Conservation (phyloP, 331 rosid species). For the Cucumis variabilis region DNA sequence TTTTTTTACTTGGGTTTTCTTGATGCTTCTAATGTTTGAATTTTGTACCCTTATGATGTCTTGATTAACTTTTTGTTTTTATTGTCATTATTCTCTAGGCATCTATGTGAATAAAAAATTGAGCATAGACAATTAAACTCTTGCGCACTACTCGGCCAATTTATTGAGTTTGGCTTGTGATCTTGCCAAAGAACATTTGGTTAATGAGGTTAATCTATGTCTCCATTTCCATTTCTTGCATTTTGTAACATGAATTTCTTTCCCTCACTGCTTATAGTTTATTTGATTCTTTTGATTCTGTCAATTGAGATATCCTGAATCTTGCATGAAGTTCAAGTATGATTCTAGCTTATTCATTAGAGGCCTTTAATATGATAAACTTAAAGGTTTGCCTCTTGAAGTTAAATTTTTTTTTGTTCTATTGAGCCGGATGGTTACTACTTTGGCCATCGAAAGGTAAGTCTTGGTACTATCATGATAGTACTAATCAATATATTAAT, state of each 20-base stretch:
- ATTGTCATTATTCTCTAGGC: conserved; percentile 55
- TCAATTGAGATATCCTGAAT: no score
- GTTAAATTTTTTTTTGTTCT: no score
- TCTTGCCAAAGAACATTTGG: conserved; percentile 88
- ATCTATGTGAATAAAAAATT: conserved; percentile 87
- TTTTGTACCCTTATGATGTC: conserved; percentile 7
- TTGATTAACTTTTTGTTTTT: conserved; percentile 10
- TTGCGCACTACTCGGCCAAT: conserved; percentile 86
- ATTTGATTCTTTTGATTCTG: no score
- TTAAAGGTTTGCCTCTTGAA: no score
- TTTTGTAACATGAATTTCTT: conserved; percentile 10
- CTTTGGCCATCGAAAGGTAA: no score
- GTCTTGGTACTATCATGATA: no score
- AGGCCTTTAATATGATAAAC: no score
- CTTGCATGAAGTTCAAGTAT: no score
- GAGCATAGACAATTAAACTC: conserved; percentile 87
- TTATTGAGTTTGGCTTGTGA: conserved; percentile 89
- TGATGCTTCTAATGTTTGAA: neutral
- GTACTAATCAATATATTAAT: no score
- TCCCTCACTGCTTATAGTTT: conserved; percentile 29
- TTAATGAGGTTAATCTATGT: conserved; percentile 69
- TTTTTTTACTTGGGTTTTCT: conserved; percentile 6
- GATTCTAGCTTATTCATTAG: no score
- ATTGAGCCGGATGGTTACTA: no score
- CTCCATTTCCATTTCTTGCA: neutral